These are phyloP conservation scores for Circinella minor DNA, from an alignment of 371 early-diverging fungal species.

Conservation along the genomic window DNA sequence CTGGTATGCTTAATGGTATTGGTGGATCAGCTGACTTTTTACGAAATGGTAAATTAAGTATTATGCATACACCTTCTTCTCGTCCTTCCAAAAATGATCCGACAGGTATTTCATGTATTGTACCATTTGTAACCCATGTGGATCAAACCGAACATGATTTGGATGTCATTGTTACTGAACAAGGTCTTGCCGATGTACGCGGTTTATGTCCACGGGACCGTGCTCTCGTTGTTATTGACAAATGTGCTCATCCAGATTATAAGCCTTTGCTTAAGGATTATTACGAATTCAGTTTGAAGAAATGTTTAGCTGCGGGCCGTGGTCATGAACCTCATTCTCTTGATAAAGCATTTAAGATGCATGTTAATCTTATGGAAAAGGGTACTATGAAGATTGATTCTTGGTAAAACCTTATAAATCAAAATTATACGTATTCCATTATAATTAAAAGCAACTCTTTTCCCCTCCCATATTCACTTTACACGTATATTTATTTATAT, in stretches of 20 bases:
- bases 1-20: constrained; percentile 57
- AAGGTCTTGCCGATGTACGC: constrained; percentile 58
- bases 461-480: too few species aligned
- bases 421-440: too few species aligned
- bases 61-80: constrained; percentile 58
- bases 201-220: constrained; percentile 56
- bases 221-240: constrained; percentile 56
- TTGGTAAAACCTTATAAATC: constrained; percentile 32
- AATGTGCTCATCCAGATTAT: constrained; percentile 59
- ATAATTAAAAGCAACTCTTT: too few species aligned
- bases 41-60: constrained; percentile 51
- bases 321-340: constrained; percentile 61
- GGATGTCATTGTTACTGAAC: constrained; percentile 59
- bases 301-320: constrained; percentile 50
- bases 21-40: constrained; percentile 58
- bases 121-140: constrained; percentile 57
- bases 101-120: constrained; percentile 54
- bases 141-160: constrained; percentile 61
- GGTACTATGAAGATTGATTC: constrained; percentile 59
- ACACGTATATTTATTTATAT: not conserved
- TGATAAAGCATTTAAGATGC: constrained; percentile 62
- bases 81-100: constrained; percentile 54
- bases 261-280: constrained; percentile 52
- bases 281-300: constrained; percentile 49
- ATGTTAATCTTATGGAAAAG: constrained; percentile 51